Conservation (phyloP, 169 alveolate species). For the Cardiosporidium cionae region DNA sequence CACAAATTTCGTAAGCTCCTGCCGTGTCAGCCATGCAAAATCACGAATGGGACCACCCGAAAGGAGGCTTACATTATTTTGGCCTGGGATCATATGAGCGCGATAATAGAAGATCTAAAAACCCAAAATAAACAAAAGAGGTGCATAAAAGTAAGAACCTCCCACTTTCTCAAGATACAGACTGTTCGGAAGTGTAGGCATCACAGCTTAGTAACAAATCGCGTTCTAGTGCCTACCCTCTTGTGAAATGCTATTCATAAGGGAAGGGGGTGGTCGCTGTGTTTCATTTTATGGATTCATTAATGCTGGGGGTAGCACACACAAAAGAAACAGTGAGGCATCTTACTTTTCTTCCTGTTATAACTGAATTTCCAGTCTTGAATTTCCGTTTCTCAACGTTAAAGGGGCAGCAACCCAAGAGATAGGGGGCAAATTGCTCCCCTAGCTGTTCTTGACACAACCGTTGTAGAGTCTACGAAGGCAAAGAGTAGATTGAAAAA, state of each 20-base stretch:
- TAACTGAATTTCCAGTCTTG: neutral
- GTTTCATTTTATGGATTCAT: too few relatives aligned
- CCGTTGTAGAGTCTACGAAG: neutral
- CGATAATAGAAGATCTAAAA: slow-evolving; percentile 33
- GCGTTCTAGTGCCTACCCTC: too few relatives aligned
- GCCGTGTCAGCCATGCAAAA: slow-evolving; percentile 30
- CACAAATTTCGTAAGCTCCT: slow-evolving; percentile 9
- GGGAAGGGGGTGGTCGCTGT: too few relatives aligned
- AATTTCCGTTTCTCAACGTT: neutral
- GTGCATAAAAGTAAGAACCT: too few relatives aligned
- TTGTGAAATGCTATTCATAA: too few relatives aligned
- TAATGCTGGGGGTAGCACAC: too few relatives aligned
- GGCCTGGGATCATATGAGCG: slow-evolving; percentile 26
- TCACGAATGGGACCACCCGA: slow-evolving; percentile 19
- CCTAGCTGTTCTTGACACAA: neutral
- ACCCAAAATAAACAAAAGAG: neutral
- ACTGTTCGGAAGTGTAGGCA: too few relatives aligned
- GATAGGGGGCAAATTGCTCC: neutral
- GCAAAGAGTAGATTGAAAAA: too few relatives aligned
- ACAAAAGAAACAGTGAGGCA: neutral
- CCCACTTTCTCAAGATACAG: too few relatives aligned
- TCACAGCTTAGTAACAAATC: too few relatives aligned
- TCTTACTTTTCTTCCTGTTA: neutral
- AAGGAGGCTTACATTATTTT: slow-evolving; percentile 8
- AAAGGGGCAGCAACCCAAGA: neutral